A percentile compares a stretch with the other conserved stretches of the same genome.
phyloP scores from a whole-genome alignment of 2,329 filamentous ascomycete genomes.

The Aspergillus bombycis region DNA sequence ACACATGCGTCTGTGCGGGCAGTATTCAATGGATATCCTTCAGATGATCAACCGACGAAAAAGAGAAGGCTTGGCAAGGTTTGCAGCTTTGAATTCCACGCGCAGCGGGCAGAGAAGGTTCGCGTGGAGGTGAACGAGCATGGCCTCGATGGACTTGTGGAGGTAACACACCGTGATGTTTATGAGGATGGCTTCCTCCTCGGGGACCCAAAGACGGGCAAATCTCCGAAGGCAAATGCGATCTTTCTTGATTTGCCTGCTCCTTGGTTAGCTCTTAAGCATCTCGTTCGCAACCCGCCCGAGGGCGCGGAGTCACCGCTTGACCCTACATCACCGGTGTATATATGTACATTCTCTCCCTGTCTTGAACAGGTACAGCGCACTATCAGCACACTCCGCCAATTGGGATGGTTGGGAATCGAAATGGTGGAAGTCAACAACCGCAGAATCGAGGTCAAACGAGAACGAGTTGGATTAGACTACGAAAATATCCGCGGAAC shows the following conservation, averaged over 20 bases:
- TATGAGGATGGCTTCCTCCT: constrained; percentile 53
- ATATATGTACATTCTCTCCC: constrained; percentile 93
- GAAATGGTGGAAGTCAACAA: constrained; percentile 90
- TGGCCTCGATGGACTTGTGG: constrained; percentile 47
- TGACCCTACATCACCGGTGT: constrained; percentile 69
- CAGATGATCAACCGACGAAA: constrained; percentile 17
- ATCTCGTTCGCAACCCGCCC: constrained; percentile 45
- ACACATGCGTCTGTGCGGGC: constrained; percentile 55
- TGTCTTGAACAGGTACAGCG: constrained; percentile 95
- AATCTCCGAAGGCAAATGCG: constrained; percentile 49
- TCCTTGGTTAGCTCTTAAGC: constrained; percentile 53
- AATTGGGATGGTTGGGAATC: constrained; percentile 86
- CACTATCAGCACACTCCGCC: constrained; percentile 79
- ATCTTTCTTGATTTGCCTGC: constrained; percentile 56
- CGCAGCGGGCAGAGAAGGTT: constrained; percentile 45
- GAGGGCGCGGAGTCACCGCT: constrained; percentile 56
- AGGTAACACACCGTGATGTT: constrained; percentile 53
- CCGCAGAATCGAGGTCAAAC: constrained; percentile 75
- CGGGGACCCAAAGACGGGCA: constrained; percentile 33
- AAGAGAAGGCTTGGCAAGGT: constrained; percentile 47
- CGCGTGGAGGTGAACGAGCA: constrained; percentile 48
- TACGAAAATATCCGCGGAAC: constrained; percentile 68
- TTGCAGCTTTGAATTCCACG: constrained; percentile 56
- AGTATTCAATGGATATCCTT: constrained; percentile 51
- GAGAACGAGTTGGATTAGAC: constrained; percentile 77